Evolutionary conservation across 257 asterid genomes (phyloP).

Genomic region (Catharanthus roseus): DNA sequence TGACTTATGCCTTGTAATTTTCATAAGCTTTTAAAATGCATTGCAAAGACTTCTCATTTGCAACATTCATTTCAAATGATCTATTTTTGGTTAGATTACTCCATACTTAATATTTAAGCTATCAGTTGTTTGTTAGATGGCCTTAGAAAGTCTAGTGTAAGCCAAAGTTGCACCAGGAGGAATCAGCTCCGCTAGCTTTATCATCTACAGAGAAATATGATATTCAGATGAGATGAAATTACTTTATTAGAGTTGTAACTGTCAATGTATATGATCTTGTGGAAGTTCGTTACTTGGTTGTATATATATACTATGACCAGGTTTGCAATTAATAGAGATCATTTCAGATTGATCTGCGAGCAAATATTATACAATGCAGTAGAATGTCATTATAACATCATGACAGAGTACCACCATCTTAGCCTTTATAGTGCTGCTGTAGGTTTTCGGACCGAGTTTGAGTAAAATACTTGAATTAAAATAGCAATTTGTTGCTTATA

Average conservation of each 20-base stretch:
- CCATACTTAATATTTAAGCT: neutral
- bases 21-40: neutral
- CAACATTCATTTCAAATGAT: neutral
- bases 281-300: neutral
- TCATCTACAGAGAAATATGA: neutral
- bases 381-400: neutral
- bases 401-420: neutral
- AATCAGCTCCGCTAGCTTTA: neutral
- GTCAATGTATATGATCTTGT: too few relatives aligned
- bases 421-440: neutral
- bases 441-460: neutral
- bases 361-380: neutral
- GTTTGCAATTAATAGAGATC: neutral
- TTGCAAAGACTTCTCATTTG: neutral
- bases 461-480: neutral
- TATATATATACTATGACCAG: neutral
- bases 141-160: neutral
- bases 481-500: neutral
- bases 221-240: neutral
- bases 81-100: neutral
- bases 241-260: neutral
- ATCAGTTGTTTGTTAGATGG: neutral
- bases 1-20: neutral
- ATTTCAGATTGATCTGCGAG: neutral
- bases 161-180: neutral